Evolutionary conservation across 805 yeast genomes (phyloP), one percentile per base, ranked within the genome.

Genomic region (Pichia cabralensis): DNA sequence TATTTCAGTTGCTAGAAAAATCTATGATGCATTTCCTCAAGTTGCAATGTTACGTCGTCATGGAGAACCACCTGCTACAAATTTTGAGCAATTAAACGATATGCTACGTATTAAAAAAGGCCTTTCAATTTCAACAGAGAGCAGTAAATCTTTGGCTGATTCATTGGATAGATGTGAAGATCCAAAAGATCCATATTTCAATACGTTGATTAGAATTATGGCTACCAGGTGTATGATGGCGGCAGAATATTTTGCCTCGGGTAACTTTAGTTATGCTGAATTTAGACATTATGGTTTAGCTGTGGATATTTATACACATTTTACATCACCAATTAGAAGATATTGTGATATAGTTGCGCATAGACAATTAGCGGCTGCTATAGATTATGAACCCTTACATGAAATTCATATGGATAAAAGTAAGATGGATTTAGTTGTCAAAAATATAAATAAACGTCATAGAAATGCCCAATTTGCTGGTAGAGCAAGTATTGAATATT

Each of bases 181-280:
- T 56, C 72, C 77, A 17, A 52, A 71, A 1, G 97, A 92, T 56
- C 80, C 88, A 6, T 92, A 84, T 53, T 85, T 92, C 70, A 92
- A 92, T 59, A 92, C 96, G 0, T 67, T 92, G 48, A 67, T 89
- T 6, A 77, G 99, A 58, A 92, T 92, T 45, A 80, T 92, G 95
- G 92, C 96, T 7, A 92, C 99, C 0, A 72, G 99, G 50, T 89
- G 97, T 61, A 92, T 92, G 98, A 84, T 86, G 81, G 95, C 98
- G 2, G 99, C 99, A 2, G 96, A 89, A 55, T 92, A 92, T 54
- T 92, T 92, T 62, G 77, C 94, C 9, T 74, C 95, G 0, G 97
- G 99, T 8, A 76, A 81, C 12, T 84, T 69, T 50, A 82, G 94
- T 8, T 84, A 85, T 52, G 76, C 94, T 11, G 98, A 92, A 44